phyloP scores from a whole-genome alignment of 192 early-diverging fungal genomes.

The Coemansia sp. region DNA sequence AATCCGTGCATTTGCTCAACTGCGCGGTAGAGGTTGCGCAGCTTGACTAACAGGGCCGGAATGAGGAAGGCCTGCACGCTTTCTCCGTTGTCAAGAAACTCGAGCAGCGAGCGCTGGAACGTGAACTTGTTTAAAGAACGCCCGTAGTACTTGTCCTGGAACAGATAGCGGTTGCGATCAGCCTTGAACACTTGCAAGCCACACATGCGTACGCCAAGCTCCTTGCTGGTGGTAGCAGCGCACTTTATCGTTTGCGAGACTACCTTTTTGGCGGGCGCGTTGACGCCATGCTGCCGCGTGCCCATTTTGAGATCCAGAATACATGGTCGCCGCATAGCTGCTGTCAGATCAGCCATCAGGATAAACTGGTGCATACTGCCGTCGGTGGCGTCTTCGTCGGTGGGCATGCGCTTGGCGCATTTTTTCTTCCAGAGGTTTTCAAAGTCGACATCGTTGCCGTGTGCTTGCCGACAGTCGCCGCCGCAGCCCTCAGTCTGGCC shows the following conservation, averaged over 20 bases:
- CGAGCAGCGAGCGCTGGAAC: constrained; percentile 74
- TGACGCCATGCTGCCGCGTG: constrained; percentile 92
- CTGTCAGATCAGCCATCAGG: constrained; percentile 91
- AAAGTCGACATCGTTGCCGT: constrained; percentile 22
- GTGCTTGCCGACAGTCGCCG: constrained; percentile 4
- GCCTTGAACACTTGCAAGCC: constrained; percentile 97
- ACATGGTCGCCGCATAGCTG: constrained; percentile 84
- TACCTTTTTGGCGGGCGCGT: constrained; percentile 80
- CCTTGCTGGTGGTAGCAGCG: constrained; percentile 86
- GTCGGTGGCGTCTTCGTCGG: constrained; percentile 35
- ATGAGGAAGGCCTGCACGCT: constrained; percentile 75
- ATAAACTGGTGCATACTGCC: constrained; percentile 80
- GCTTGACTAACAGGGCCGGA: constrained; percentile 74
- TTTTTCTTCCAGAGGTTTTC: constrained; percentile 52
- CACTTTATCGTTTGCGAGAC: constrained; percentile 91
- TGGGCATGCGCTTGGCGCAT: constrained; percentile 56
- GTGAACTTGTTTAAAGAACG: constrained; percentile 77
- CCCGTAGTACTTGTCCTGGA: constrained; percentile 97
- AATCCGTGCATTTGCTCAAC: constrained; percentile 79
- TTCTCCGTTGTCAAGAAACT: constrained; percentile 87
- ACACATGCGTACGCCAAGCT: constrained; percentile 93
- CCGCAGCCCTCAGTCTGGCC: neutral
- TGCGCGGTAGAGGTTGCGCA: constrained; percentile 72
- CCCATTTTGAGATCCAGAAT: constrained; percentile 99
- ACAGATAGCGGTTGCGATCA: constrained; percentile 70